Percentiles rank a stretch among this genome's conserved stretches.
These are phyloP conservation scores for Fusarium cyanostomum DNA, from an alignment of 2,329 filamentous ascomycete genomes.

Conservation along the genomic window DNA sequence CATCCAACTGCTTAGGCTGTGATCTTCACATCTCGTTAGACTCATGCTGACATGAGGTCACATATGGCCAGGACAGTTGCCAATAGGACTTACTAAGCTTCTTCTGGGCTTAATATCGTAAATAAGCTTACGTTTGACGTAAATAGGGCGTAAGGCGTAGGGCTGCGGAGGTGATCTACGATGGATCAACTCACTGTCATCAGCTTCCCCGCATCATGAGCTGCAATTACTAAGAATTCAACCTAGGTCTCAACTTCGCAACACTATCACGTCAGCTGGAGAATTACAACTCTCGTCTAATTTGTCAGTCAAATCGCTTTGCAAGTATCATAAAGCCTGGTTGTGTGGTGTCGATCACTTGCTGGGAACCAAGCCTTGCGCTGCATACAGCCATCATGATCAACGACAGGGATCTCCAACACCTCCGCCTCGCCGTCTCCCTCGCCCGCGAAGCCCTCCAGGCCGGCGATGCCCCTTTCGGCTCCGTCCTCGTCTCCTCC, in stretches of 20 bases:
- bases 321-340: background rate
- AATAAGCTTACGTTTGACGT: background rate
- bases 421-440: constrained; percentile 37
- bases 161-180: background rate
- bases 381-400: constrained; percentile 5
- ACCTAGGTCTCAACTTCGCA: background rate
- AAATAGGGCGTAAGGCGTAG: background rate
- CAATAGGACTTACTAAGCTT: background rate
- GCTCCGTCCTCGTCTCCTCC: constrained; percentile 48
- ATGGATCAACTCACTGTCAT: background rate
- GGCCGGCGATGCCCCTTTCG: constrained; percentile 50
- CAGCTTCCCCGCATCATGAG: constrained; percentile 28
- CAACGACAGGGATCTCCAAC: constrained; percentile 17
- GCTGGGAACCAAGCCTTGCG: background rate
- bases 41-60: too few species aligned
- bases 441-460: constrained; percentile 51
- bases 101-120: background rate
- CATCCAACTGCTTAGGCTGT: too few species aligned
- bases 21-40: too few species aligned
- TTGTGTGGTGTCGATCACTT: background rate
- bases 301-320: background rate
- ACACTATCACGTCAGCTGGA: background rate
- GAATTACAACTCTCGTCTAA: background rate
- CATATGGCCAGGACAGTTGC: background rate
- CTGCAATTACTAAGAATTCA: background rate